Evolutionary conservation across 495 filamentous ascomycete genomes (phyloP), one percentile per base, ranked within the genome.

Genomic region (Friedmanniomyces simplex): DNA sequence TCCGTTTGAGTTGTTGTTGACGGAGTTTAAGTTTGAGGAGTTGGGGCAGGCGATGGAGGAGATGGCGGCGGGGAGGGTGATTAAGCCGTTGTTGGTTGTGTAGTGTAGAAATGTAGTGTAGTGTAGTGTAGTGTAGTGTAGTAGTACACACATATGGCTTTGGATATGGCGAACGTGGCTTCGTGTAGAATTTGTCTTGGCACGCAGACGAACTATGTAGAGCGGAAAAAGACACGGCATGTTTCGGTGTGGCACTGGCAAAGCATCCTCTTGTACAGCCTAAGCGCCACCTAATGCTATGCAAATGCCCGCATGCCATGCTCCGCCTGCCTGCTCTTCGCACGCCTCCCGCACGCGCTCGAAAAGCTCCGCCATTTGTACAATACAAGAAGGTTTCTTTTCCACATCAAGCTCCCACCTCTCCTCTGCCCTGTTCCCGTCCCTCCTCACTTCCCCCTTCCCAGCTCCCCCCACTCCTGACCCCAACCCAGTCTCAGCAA

Each of bases 51-150:
- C 54, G 16, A 37, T 58, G 1, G 42, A 34, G 12, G 59, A 62
- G 39, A 37, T 58, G 22, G 21, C 53, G 26, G 25, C 14, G 22
- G 59, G 59, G 21, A 52, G 52, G 30, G 55, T 58, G 25, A 57
- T 62, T 18, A 62, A 62, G 53, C 58, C 58, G 30, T 39, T 61
- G 39, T 45, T 61, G 6, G 43, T 61, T 1, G 47, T 20, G 20
- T 54, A 37, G 21, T n/a, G n/a, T n/a, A n/a, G n/a, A n/a, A n/a
- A n/a, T n/a, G n/a, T n/a, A n/a, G n/a, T n/a, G n/a, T n/a, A n/a
- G n/a, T n/a, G n/a, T n/a, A n/a, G n/a, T n/a, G n/a, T n/a, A n/a
- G n/a, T n/a, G n/a, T n/a, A n/a, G n/a, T n/a, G n/a, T n/a, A n/a
- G n/a, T n/a, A n/a, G n/a, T n/a, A n/a, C n/a, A n/a, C n/a, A n/a